A percentile compares a stretch with the other conserved stretches of the same genome.
phyloP scores from a whole-genome alignment of 1,139 yeast genomes.

The Kodamaea sp. region DNA sequence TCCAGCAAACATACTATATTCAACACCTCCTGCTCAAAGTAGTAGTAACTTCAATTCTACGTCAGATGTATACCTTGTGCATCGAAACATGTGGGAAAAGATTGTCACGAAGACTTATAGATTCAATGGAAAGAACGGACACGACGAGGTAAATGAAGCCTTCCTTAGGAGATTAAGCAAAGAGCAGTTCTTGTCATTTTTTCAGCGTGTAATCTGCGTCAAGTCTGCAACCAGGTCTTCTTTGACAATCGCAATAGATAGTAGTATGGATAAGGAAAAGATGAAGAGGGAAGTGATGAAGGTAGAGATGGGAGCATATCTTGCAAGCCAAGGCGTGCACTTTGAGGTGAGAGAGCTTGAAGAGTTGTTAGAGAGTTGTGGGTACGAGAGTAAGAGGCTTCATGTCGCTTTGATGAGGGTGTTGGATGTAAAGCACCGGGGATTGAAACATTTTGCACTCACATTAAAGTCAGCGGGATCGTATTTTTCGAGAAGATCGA shows the following conservation, averaged over 20 bases:
- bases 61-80: conserved; percentile 34
- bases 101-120: conserved; percentile 44
- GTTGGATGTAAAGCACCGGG: neutral
- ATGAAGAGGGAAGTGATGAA: conserved; percentile 29
- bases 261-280: conserved; percentile 30
- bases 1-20: conserved; percentile 24
- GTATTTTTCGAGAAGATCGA: no score
- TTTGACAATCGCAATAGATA: conserved; percentile 32
- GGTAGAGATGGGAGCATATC: conserved; percentile 40
- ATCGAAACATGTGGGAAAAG: conserved; percentile 49
- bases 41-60: conserved; percentile 28
- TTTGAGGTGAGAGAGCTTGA: conserved; percentile 37
- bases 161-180: conserved; percentile 26
- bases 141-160: conserved; percentile 34
- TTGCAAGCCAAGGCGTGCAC: conserved; percentile 44
- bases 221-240: conserved; percentile 33
- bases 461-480: no score
- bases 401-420: conserved; percentile 1
- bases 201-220: conserved; percentile 35
- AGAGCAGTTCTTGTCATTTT: conserved; percentile 31
- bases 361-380: conserved; percentile 33
- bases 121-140: conserved; percentile 33
- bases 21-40: conserved; percentile 21
- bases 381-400: conserved; percentile 34
- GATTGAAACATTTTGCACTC: neutral